Base-by-base conservation (phyloP, 345 rosid genomes). In the Murraya paniculata region DNA sequence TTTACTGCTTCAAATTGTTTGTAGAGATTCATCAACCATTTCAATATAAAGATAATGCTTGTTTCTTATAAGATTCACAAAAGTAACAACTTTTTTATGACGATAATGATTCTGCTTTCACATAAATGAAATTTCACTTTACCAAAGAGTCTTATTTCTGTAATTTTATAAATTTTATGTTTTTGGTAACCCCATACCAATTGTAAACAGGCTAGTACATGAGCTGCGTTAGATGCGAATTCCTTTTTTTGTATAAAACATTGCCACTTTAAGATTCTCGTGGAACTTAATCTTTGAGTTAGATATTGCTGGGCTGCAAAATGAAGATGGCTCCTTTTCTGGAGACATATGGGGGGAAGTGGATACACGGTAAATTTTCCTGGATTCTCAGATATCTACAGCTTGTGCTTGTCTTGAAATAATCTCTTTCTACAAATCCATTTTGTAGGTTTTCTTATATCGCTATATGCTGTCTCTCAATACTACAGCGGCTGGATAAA, bases 341-440 rank as follows among this genome's bases (percentile, higher is more conserved):
- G 98, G 99, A 60, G 99, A 96, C 76, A 87, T 85, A 21, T 96
- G 98, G 98, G 99, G 98, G 53, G 99, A 96, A 88, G 90, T 92
- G 76, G 99, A 96, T 83, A 84, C 97, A 25, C 82, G 98, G 98
- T 96, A 77, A 72, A 76, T 21, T 82, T 70, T 25, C 59, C 71
- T n/a, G n/a, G 14, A 58, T 45, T 62, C 11, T 62, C 30, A 77
- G 9, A 64, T 72, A 64, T 71, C 66, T 13, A 4, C 2, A 10
- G 74, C 22, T 18, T 50, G 56, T 50, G 56, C 56, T 50, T 50
- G 56, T 18, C 22, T 50, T 55, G 22, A 59, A 27, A 28, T 48
- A 64, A 62, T 73, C 39, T 83, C n/a, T 69, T 45, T 41, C 39
- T 41, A 77, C 30, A 35, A 73, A 57, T n/a, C 74, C 36, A 48